Conservation (phyloP, 148 eudicot genomes). For the Rhododendron vialii region DNA sequence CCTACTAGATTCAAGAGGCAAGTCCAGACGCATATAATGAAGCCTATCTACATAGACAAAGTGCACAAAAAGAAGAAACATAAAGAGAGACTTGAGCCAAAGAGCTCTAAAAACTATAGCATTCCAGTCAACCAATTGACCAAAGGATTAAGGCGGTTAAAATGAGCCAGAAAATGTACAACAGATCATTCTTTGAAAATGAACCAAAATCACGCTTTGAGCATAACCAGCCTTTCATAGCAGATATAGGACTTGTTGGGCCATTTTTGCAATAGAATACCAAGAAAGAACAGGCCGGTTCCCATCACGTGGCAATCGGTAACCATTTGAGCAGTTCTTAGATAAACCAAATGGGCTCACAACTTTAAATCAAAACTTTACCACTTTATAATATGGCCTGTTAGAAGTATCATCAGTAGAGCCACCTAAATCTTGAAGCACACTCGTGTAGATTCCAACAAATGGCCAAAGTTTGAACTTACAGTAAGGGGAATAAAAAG, state of each 20-base stretch:
- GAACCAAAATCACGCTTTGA: not conserved
- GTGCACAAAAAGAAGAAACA: not conserved
- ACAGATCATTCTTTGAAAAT: not conserved
- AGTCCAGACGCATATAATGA: not conserved
- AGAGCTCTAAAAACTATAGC: not conserved
- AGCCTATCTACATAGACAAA: not conserved
- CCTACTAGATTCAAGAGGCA: too few species aligned
- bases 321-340: not conserved
- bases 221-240: not conserved
- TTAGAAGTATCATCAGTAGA: not conserved
- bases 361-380: not conserved
- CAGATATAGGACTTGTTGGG: not conserved
- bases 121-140: not conserved
- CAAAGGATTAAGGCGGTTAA: not conserved
- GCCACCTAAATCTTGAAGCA: not conserved
- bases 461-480: not conserved
- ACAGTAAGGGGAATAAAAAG: not conserved
- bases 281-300: not conserved
- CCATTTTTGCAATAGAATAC: not conserved
- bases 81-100: too few species aligned
- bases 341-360: not conserved
- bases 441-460: not conserved
- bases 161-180: not conserved
- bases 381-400: not conserved
- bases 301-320: not conserved